A percentile compares a stretch with the other conserved stretches of the same genome.
These are phyloP conservation scores for Purpureocillium takamizusanense DNA, from an alignment of 2,329 filamentous ascomycete species.

Conservation along the genomic window DNA sequence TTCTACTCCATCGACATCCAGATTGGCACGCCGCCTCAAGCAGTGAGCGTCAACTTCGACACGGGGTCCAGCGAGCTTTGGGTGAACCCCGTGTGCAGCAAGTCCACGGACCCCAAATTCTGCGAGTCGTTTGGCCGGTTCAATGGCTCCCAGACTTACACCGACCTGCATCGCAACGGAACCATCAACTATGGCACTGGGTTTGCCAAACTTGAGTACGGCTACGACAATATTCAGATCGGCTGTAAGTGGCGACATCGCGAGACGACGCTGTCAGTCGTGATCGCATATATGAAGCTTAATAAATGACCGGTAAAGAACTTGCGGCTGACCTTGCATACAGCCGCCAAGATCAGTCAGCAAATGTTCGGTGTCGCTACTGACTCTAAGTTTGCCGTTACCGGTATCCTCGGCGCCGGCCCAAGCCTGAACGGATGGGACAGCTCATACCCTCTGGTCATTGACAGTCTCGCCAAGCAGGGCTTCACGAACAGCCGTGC, in stretches of 20 bases:
- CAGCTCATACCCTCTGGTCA: slow-evolving; percentile 21
- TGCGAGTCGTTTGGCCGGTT: slow-evolving; percentile 21
- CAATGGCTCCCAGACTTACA: slow-evolving; percentile 18
- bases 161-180: slow-evolving; percentile 14
- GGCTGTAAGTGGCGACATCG: slow-evolving; percentile 17
- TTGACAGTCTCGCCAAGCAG: slow-evolving; percentile 24
- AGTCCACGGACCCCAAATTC: slow-evolving; percentile 15
- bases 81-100: slow-evolving; percentile 30
- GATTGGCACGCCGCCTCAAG: slow-evolving; percentile 27
- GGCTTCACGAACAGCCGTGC: slow-evolving; percentile 27
- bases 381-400: slow-evolving; percentile 16
- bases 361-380: slow-evolving; percentile 27
- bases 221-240: slow-evolving; percentile 21
- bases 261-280: no score
- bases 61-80: slow-evolving; percentile 32
- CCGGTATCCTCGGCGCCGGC: slow-evolving; percentile 25
- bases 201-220: slow-evolving; percentile 21
- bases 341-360: slow-evolving; percentile 21
- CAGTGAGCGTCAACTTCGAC: slow-evolving; percentile 29
- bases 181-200: slow-evolving; percentile 22
- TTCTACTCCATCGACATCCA: slow-evolving; percentile 28
- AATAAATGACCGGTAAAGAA: no score
- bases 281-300: no score
- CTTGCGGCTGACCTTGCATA: no score
- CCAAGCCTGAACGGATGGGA: slow-evolving; percentile 24